Evolutionary conservation across 306 rosid species (phyloP), one percentile per base, ranked within the genome.

Genomic region (Acmispon strigosus): DNA sequence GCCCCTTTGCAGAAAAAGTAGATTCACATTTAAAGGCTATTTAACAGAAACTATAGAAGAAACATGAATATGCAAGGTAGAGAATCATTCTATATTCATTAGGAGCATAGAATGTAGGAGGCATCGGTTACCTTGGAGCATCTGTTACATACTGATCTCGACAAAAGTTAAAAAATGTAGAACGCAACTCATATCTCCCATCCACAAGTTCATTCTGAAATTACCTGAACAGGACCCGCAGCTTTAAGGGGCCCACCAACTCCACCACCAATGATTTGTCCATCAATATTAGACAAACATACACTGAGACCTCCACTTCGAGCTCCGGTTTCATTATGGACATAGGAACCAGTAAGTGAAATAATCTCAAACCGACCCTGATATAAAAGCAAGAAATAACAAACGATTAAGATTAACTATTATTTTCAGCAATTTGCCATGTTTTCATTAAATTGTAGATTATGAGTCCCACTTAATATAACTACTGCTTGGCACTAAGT

Each of bases 161-260:
- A 56, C 13, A 17, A n/a, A 8, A 42, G 34, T 8, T 34, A 63
- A 47, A 70, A 27, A 24, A 48, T 12, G 56, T 32, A 48, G 42
- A 29, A 44, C 62, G 49, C 13, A 8, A 55, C 52, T 78, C 65
- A 52, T 60, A 34, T 60, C 45, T 54, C 50, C 80, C 62, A 64
- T 54, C 70, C 11, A 32, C 42, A 56, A 63, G 57, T 50, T 74
- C 47, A 50, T 32, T 53, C 34, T 52, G 66, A 66, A 29, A 61
- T 75, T 91, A 95, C 99, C 99, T 95, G 97, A 72, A 95, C 97
- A 14, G 97, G 99, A 73, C 97, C 96, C 27, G 92, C 92, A 19
- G 99, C 99, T 69, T 62, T 89, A 60, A 95, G 76, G 7, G 99
- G 90, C 62, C 99, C 99, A 82, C 96, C 96, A 69, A 95, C 89